phyloP scores from a whole-genome alignment of 2,329 filamentous ascomycete species.

The Hypocreales sp. region DNA sequence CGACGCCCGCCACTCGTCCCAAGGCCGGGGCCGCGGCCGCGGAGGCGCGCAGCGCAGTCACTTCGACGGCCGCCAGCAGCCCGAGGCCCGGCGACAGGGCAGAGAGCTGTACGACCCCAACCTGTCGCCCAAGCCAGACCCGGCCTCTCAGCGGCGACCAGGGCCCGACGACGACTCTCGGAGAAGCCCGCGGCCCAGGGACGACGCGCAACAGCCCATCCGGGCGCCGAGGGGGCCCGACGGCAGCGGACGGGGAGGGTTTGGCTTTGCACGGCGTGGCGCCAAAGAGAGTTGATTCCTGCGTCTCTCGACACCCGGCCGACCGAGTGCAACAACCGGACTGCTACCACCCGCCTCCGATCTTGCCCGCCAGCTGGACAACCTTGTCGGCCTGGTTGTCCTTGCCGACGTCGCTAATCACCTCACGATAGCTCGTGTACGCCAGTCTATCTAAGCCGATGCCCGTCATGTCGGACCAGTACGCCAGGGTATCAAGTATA shows the following conservation, averaged over 20 bases:
- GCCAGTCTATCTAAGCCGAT: conserved; percentile 57
- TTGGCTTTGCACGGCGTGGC: conserved; percentile 57
- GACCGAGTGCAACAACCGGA: conserved; percentile 6
- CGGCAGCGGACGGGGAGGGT: conserved; percentile 58
- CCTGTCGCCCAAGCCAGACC: conserved; percentile 49
- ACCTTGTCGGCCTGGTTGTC: conserved; percentile 64
- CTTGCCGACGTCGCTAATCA: conserved; percentile 91
- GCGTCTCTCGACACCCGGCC: no score
- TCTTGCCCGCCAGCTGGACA: conserved; percentile 75
- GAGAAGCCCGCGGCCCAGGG: conserved; percentile 28
- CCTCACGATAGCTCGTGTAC: conserved; percentile 79
- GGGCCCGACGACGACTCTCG: conserved; percentile 19
- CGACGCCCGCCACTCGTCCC: conserved; percentile 19
- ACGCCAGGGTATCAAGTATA: conserved; percentile 52
- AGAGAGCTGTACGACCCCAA: conserved; percentile 68
- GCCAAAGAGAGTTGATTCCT: conserved; percentile 19
- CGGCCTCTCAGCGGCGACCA: conserved; percentile 26
- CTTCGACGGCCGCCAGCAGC: conserved; percentile 3
- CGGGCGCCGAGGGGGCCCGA: conserved; percentile 68
- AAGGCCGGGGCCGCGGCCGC: conserved; percentile 30
- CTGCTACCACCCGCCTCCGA: conserved; percentile 93
- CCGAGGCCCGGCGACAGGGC: conserved; percentile 4
- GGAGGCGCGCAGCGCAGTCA: conserved; percentile 16
- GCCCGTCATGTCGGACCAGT: conserved; percentile 62
- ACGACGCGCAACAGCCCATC: conserved; percentile 51